phyloP scores from a whole-genome alignment of 257 asterid genomes.

The Ophiorrhiza pumila region DNA sequence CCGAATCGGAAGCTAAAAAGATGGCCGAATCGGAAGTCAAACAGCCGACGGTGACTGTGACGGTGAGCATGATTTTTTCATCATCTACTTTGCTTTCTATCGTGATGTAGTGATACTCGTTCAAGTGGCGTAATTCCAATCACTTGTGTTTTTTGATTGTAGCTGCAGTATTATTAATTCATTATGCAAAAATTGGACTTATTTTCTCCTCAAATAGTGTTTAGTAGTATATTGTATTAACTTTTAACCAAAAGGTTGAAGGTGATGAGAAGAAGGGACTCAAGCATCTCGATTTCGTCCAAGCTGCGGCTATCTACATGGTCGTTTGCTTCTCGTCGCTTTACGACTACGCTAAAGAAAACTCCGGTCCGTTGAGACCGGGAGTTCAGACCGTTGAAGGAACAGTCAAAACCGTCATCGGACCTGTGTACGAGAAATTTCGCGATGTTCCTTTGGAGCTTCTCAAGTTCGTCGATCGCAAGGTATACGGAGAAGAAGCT shows the following conservation, averaged over 20 bases:
- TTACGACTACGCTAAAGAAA: conserved; percentile 66
- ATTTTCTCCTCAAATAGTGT: background rate
- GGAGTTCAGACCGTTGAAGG: conserved; percentile 74
- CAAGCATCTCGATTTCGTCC: conserved; percentile 66
- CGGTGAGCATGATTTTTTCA: conserved; percentile 16
- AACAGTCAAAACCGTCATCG: conserved; percentile 55
- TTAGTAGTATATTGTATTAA: background rate
- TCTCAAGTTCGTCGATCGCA: conserved; percentile 64
- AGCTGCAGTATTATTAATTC: no score
- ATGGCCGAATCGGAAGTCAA: conserved; percentile 55
- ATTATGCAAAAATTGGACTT: no score
- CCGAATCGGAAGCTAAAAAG: background rate
- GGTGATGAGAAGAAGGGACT: conserved; percentile 40
- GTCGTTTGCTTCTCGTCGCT: conserved; percentile 51
- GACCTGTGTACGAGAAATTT: conserved; percentile 65
- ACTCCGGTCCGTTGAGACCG: conserved; percentile 67
- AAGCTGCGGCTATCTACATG: conserved; percentile 43
- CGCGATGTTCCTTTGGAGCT: conserved; percentile 50
- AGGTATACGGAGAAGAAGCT: conserved; percentile 33
- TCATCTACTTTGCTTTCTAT: background rate
- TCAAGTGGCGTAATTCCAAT: no score
- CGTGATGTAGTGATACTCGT: no score
- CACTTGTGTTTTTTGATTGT: no score
- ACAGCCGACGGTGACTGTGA: conserved; percentile 16
- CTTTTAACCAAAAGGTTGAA: conserved; percentile 24